Base-by-base conservation (phyloP, 129 eudicot species). In the Flaveria ramosissima region DNA sequence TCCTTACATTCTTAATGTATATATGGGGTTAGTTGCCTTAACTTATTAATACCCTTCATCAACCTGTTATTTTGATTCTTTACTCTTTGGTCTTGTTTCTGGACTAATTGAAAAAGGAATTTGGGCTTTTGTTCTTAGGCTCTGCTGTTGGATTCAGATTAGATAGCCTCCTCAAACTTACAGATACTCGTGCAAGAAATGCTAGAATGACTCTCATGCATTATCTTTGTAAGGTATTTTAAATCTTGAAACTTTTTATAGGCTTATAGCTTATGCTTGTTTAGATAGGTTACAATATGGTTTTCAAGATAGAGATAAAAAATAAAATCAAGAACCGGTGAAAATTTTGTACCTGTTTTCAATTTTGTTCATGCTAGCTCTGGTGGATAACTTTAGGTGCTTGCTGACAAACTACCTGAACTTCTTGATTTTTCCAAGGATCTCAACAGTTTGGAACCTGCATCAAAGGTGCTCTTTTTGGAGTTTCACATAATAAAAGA, bases 71-170 rank as follows among this genome's bases (percentile, higher is more conserved):
- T 16, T 41, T 52, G 7, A 14, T 62, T 51, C 30, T 21, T 74
- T 16, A 41, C 51, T 17, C 50, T 32, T 72, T 50, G 72, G 62
- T 72, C 13, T 57, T 57, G 64, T 57, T 57, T 57, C 27, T 21
- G 64, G 64, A 57, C 64, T 57, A 19, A 57, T 27, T 20, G 27
- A 9, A 19, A 19, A n/a, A 19, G 16, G 27, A 19, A 19, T 57
- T 56, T 57, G 32, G 16, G 68, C 27, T 75, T 50, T 7, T 20
- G 8, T 83, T 14, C 30, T 50, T 64, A 91, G 99, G 99, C 23
- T 79, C 97, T 84, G 99, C 99, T 79, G 99, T 89, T 56, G 99
- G 99, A 68, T 94, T 94, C 76, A 93, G 93, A 75, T 60, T 94
- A 82, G 99, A 94, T 68, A 91, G 97, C 71, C 96, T 94, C 9